Evolutionary conservation across 1,284 basidiomycete species (phyloP).

Genomic region (Fistulinella cinereoalba): DNA sequence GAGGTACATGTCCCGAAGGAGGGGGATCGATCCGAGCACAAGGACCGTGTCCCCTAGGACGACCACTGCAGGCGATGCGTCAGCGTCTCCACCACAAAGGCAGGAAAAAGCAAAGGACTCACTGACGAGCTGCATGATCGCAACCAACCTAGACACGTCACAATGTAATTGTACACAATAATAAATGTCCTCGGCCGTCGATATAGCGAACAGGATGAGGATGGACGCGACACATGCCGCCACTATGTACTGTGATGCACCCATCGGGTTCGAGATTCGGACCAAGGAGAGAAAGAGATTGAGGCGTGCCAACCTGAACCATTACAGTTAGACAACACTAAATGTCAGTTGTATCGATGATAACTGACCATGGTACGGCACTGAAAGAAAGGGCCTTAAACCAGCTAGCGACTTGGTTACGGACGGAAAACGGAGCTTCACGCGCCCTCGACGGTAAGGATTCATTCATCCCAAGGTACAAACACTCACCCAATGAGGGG

Average conservation of each 20-base stretch:
- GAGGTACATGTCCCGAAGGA: constrained; percentile 6
- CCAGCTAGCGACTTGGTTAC: constrained; percentile 3
- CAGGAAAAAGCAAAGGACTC: not conserved
- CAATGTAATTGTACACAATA: constrained; percentile 2
- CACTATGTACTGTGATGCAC: constrained; percentile 1
- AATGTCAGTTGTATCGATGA: not conserved
- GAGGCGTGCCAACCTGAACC: constrained; percentile 8
- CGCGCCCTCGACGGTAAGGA: not conserved
- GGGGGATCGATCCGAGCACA: constrained; percentile 1
- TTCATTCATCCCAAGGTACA: not conserved
- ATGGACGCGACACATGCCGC: constrained; percentile 2
- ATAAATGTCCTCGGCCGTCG: constrained; percentile 3
- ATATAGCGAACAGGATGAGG: constrained; percentile 2
- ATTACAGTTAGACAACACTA: not conserved
- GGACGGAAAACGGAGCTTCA: not conserved
- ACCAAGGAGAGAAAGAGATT: constrained; percentile 13
- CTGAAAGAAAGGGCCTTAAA: constrained; percentile 2
- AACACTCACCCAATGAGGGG: not conserved
- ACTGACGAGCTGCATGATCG: constrained; percentile 10
- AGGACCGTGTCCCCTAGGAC: constrained; percentile 1
- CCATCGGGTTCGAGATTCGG: constrained; percentile 9
- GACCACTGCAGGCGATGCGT: constrained; percentile 1
- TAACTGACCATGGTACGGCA: constrained; percentile 9
- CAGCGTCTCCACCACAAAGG: not conserved
- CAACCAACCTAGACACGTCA: not conserved